Base-by-base conservation (phyloP, 2,329 filamentous ascomycete genomes). In the Tolypocladium endophyticum region DNA sequence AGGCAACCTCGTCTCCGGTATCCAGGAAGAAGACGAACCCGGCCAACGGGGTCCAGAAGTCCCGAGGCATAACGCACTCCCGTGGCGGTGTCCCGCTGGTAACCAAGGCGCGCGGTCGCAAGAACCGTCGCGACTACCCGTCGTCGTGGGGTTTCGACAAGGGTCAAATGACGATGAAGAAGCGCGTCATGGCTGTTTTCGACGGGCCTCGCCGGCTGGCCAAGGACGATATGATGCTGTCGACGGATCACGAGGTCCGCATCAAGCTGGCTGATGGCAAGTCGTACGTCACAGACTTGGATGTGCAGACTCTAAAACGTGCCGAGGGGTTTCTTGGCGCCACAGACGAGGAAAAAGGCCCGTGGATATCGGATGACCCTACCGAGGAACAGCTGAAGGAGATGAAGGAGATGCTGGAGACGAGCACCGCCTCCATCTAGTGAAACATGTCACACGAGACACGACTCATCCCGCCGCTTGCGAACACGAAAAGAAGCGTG, bases 181-280 rank as follows among this genome's bases (percentile, higher is more conserved):
- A 97, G 84, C 89, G 94, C 35, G 91, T 97, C 59, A 81, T 97
- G 68, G 91, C 91, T 64, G 90, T 96, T 25, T 99, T 95, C 69
- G 92, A 97, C 70, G 94, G 94, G 0, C 82, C 82, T 20, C 86
- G 92, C 58, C 87, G 93, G 50, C 81, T 99, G 56, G 94, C 90
- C 83, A 97, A 97, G 79, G 94, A 99, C 71, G 94, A 99, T 76
- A 94, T 97, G 91, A 96, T 97, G 92, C 86, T 99, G 56, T 91
- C 92, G 66, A 92, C 89, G 20, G 92, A 96, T 67, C 92, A 94
- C 69, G 94, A 99, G 76, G 91, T 97, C 43, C 90, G 93, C 69
- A 81, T 96, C 73, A 86, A 86, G 73, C 81, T 97, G 23, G 83
- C 83, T 30, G 88, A 90, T 69, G 84, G 84, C 69, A 86, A 88